phyloP scores from a whole-genome alignment of 2,329 filamentous ascomycete species.

The Elsinoe ampelina region DNA sequence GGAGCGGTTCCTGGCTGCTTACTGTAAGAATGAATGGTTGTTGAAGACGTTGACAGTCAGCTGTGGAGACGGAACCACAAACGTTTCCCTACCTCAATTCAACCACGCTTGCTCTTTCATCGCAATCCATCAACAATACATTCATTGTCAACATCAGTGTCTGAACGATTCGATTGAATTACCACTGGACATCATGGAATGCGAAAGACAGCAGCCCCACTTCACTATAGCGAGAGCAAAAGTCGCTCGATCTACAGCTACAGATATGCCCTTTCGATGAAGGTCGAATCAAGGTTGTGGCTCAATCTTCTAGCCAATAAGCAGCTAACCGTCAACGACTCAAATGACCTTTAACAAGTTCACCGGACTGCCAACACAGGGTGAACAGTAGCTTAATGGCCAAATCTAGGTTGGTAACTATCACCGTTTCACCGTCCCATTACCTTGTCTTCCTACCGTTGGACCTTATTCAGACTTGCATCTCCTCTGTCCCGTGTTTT shows the following conservation, averaged over 20 bases:
- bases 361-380: neutral
- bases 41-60: too few relatives aligned
- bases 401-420: neutral
- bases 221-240: neutral
- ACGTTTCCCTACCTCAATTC: too few relatives aligned
- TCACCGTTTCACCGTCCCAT: constrained; percentile 1
- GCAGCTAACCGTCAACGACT: neutral
- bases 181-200: too few relatives aligned
- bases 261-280: too few relatives aligned
- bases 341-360: neutral
- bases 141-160: too few relatives aligned
- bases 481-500: neutral
- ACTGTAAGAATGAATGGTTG: too few relatives aligned
- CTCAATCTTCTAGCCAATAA: neutral
- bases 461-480: neutral
- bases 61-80: too few relatives aligned
- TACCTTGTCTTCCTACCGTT: neutral
- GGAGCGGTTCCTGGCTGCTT: neutral
- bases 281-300: neutral
- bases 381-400: constrained; percentile 3
- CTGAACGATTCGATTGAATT: too few relatives aligned
- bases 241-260: too few relatives aligned
- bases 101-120: too few relatives aligned
- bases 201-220: too few relatives aligned
- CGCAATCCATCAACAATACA: too few relatives aligned